Evolutionary conservation across 768 basidiomycete genomes (phyloP).

Genomic region (Termitomyces heimii): DNA sequence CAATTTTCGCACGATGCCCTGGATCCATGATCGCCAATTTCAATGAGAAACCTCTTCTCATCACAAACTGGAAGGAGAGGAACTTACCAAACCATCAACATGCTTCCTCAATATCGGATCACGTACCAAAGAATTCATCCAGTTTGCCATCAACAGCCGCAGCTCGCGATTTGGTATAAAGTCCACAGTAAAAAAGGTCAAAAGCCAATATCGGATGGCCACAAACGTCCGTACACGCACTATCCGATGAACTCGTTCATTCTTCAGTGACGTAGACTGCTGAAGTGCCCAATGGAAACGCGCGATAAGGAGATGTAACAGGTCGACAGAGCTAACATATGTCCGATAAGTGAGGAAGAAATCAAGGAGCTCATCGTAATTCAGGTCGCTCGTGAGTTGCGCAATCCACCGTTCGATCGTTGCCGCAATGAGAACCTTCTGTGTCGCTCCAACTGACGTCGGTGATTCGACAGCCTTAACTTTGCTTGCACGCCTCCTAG

Average conservation of each 20-base stretch:
- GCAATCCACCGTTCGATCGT: slow-evolving; percentile 94
- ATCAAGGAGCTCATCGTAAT: slow-evolving; percentile 81
- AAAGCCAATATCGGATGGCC: slow-evolving; percentile 84
- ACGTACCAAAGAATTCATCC: slow-evolving; percentile 72
- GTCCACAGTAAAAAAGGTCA: slow-evolving; percentile 87
- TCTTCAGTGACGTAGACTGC: slow-evolving; percentile 40
- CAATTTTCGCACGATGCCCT: slow-evolving; percentile 79
- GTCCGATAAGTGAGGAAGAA: slow-evolving; percentile 92
- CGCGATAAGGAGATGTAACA: slow-evolving; percentile 77
- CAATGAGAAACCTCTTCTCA: neutral
- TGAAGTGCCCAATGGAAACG: slow-evolving; percentile 88
- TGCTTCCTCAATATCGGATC: slow-evolving; percentile 68
- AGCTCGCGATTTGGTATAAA: slow-evolving; percentile 79
- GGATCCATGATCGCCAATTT: slow-evolving; percentile 2
- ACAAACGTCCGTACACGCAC: slow-evolving; percentile 88
- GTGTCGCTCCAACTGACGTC: slow-evolving; percentile 20
- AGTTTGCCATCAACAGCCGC: slow-evolving; percentile 63
- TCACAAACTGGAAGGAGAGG: neutral
- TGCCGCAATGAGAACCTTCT: slow-evolving; percentile 71
- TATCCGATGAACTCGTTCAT: slow-evolving; percentile 68
- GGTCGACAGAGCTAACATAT: slow-evolving; percentile 73
- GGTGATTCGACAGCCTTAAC: slow-evolving; percentile 25
- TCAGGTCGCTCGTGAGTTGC: slow-evolving; percentile 80
- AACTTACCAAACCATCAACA: slow-evolving; percentile 63
- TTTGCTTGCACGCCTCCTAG: slow-evolving; percentile 28